Evolutionary conservation across 2,329 filamentous ascomycete species (phyloP), one percentile per base, ranked within the genome.

Genomic region (Fusarium sp.): DNA sequence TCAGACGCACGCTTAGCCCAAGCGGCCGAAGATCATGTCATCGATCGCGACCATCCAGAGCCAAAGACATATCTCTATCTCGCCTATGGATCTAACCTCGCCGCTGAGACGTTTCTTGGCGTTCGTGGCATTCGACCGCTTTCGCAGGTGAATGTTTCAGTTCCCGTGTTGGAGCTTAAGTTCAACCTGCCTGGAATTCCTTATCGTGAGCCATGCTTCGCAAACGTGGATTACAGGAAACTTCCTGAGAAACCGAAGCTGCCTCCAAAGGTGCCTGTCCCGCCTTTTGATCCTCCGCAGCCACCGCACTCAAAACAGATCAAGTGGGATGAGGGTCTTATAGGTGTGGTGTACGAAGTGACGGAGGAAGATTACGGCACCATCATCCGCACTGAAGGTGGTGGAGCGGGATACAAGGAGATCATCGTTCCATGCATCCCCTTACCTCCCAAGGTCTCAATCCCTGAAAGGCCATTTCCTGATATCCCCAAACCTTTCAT

Each of bases 311-410:
- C 69, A 2, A 67, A 71, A 21, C 31, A 58, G 18, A 66, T 69
- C 10, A 63, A 72, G 31, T 97, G 93, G 94, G 83, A 89, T 68
- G 94, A 94, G 75, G 93, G 93, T 7, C 86, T 99, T 4, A 88
- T 98, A 39, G 96, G 96, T 24, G 93, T 97, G 18, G 96, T 98
- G 6, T 99, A 99, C 82, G 94, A 98, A 81, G 93, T 98, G 29
- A 97, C 94, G 2, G 82, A 86, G 20, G 80, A 86, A 42, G 96
- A 99, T 81, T 99, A 93, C 77, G 86, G 90, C 9, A 92, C 88
- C 63, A 97, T 99, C 72, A 91, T 98, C 64, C 91, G 91, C 8
- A 98, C 94, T 8, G 96, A 99, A 78, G 95, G 95, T 52, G 94
- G 93, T 31, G 94, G 94, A 20, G 82, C 89, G 4, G 87, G 90